A percentile compares a stretch with the other conserved stretches of the same genome.
Evolutionary conservation across 1,284 basidiomycete genomes (phyloP).

Genomic region (Volvariella surrecta): DNA sequence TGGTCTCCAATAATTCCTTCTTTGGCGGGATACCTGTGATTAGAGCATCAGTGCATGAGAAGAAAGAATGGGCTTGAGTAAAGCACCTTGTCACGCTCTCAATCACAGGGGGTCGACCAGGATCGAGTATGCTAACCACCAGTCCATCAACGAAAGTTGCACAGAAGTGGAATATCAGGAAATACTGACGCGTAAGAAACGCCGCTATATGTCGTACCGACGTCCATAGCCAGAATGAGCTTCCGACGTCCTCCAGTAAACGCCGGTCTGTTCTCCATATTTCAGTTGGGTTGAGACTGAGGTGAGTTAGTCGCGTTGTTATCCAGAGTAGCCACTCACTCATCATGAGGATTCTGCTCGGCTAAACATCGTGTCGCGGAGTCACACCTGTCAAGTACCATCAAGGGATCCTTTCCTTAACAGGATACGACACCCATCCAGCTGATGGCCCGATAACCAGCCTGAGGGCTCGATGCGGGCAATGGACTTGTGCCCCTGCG

Average conservation of each 20-base stretch:
- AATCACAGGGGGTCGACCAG: background rate
- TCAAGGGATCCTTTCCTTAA: too few relatives aligned
- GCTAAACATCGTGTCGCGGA: too few relatives aligned
- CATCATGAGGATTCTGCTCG: too few relatives aligned
- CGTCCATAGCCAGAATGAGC: conserved; percentile 1
- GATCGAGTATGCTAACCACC: background rate
- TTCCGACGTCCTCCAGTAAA: background rate
- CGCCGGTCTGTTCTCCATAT: background rate
- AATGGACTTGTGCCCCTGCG: too few relatives aligned
- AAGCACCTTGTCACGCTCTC: background rate
- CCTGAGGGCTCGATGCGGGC: too few relatives aligned
- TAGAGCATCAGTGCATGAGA: background rate
- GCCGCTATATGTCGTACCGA: background rate
- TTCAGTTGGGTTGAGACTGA: background rate
- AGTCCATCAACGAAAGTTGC: background rate
- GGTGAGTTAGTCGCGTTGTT: too few relatives aligned
- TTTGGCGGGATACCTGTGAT: conserved; percentile 22
- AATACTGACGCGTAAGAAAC: background rate
- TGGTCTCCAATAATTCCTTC: conserved; percentile 18
- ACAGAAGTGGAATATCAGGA: background rate
- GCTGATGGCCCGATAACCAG: too few relatives aligned
- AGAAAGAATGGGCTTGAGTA: background rate
- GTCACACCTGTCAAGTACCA: too few relatives aligned
- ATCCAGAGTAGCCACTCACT: too few relatives aligned
- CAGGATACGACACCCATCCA: too few relatives aligned